phyloP scores from a whole-genome alignment of 805 yeast genomes.

The Dipodascus geniculatus region DNA sequence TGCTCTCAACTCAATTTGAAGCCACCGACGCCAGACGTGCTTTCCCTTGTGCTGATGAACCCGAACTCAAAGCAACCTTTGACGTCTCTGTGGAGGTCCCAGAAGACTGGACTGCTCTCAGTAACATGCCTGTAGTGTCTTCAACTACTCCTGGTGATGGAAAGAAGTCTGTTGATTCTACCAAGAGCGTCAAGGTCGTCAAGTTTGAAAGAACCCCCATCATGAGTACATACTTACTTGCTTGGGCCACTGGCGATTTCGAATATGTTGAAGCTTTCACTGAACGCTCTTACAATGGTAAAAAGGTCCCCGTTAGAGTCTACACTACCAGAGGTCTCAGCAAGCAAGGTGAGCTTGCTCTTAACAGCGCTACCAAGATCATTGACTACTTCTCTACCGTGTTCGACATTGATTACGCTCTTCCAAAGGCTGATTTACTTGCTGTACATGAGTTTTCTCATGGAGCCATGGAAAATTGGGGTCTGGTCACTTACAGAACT shows the following conservation, averaged over 20 bases:
- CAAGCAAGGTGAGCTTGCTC: constrained; percentile 59
- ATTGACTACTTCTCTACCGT: constrained; percentile 60
- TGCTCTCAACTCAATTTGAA: constrained; percentile 81
- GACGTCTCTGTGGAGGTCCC: constrained; percentile 44
- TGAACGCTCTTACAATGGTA: constrained; percentile 31
- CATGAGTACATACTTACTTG: constrained; percentile 79
- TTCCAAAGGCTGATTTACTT: constrained; percentile 73
- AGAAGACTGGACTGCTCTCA: constrained; percentile 24
- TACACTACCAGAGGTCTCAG: constrained; percentile 73
- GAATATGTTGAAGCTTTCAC: constrained; percentile 50
- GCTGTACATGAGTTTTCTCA: constrained; percentile 78
- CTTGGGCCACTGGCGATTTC: constrained; percentile 73
- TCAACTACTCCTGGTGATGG: constrained; percentile 47
- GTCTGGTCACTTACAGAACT: constrained; percentile 62
- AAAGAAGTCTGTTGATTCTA: constrained; percentile 35
- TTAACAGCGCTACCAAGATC: constrained; percentile 64
- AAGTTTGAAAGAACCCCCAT: constrained; percentile 71
- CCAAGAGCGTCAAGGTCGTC: constrained; percentile 67
- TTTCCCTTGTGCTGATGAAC: constrained; percentile 80
- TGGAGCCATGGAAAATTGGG: constrained; percentile 84
- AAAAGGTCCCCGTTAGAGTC: constrained; percentile 66
- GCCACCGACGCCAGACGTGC: constrained; percentile 81
- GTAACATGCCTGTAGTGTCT: constrained; percentile 44
- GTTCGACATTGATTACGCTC: constrained; percentile 64
- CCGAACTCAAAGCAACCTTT: constrained; percentile 65